Conservation (phyloP, 495 filamentous ascomycete genomes). For the Podospora bellae-mahoneyi region DNA sequence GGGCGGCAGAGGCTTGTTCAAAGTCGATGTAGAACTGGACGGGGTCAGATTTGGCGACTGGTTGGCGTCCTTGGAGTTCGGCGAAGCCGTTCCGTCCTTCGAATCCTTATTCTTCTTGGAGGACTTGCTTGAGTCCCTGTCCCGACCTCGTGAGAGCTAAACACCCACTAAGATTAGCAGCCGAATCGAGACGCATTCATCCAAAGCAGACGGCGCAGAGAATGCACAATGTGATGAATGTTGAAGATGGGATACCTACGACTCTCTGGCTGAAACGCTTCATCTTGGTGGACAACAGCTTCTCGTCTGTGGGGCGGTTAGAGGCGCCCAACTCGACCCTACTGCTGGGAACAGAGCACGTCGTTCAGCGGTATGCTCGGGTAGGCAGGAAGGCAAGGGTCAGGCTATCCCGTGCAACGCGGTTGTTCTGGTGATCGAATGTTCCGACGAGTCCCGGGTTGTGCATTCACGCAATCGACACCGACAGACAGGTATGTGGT, state of each 20-base stretch:
- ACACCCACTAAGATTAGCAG: not conserved
- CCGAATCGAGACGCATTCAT: not conserved
- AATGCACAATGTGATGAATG: not conserved
- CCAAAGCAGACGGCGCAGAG: not conserved
- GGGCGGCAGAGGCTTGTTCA: slow-evolving; percentile 73
- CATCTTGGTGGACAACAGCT: slow-evolving; percentile 64
- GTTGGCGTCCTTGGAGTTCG: slow-evolving; percentile 57
- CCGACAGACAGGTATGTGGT: slow-evolving; percentile 1
- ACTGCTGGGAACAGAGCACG: slow-evolving; percentile 22
- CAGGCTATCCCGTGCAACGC: slow-evolving; percentile 14
- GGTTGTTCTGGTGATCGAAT: slow-evolving; percentile 6
- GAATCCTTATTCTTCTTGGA: slow-evolving; percentile 91
- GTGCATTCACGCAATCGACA: slow-evolving; percentile 12
- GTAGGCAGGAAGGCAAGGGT: not conserved
- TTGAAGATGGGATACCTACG: slow-evolving; percentile 57
- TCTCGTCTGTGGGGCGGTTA: slow-evolving; percentile 35
- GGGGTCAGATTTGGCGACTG: slow-evolving; percentile 64
- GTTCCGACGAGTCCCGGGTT: slow-evolving; percentile 1
- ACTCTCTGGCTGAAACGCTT: slow-evolving; percentile 98
- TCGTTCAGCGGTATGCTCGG: slow-evolving; percentile 9
- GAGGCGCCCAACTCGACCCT: slow-evolving; percentile 34
- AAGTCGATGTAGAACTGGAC: slow-evolving; percentile 79
- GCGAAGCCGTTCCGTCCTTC: slow-evolving; percentile 72
- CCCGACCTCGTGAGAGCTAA: slow-evolving; percentile 91
- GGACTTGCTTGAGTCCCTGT: slow-evolving; percentile 89